Evolutionary conservation across 2,329 filamentous ascomycete genomes (phyloP), one percentile per base, ranked within the genome.

Genomic region (Aspergillus chevalieri): DNA sequence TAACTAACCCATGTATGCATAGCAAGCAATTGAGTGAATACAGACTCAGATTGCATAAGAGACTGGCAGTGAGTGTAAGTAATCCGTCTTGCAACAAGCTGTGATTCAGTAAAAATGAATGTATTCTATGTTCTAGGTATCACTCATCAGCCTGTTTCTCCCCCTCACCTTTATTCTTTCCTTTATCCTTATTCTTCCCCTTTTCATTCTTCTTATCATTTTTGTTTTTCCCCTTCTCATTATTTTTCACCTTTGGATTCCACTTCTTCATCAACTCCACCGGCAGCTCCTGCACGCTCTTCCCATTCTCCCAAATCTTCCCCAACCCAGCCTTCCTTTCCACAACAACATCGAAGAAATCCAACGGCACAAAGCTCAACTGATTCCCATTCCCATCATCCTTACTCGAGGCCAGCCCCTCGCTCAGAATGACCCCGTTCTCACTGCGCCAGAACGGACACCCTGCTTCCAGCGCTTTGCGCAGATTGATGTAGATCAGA

Each of bases 391-490:
- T 63, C 10, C 71, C 73, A 59, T 82, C 81, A 2, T 30, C 44
- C 7, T 24, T 44, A 17, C 45, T 36, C 7, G 19, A 12, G 3
- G 57, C 46, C 67, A 69, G 74, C 67, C 67, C 80, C 68, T 63
- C 76, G 69, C 63, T 73, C 55, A 92, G 70, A 53, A 91, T 78
- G 7, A 92, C 87, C 2, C 82, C 85, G 63, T 92, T 92, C 58
- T 87, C 85, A 64, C 86, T 89, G 53, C 82, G 66, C 83, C 87
- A 94, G 80, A 91, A 95, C 62, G 77, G 75, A 55, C 89, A 71
- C 0, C 76, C 76, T 0, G 71, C 82, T 39, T 71, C 71, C 59
- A 95, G 64, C 58, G 88, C 85, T 61, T 74, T 74, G 66, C 75
- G 71, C 24, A 95, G 70, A 69, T 95, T 83, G 49, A 95, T 74